Conservation (phyloP, 352 stramenopile genomes). For the Pythium sp. region DNA sequence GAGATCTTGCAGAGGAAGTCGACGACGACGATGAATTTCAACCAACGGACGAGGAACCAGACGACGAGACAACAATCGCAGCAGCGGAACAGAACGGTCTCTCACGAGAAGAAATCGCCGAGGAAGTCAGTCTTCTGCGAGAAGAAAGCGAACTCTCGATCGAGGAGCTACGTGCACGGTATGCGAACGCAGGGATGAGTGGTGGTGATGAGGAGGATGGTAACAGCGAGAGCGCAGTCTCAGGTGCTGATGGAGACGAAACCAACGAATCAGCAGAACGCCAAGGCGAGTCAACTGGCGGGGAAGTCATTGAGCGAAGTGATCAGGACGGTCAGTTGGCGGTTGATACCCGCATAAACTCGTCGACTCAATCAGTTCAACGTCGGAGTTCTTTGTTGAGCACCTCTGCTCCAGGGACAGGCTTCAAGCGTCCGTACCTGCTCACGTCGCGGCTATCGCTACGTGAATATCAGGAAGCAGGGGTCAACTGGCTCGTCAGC, state of each 20-base stretch:
- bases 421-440: slow-evolving; percentile 69
- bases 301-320: neutral
- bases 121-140: slow-evolving; percentile 80
- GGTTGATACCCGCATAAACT: neutral
- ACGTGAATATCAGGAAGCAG: slow-evolving; percentile 76
- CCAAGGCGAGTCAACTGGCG: neutral
- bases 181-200: slow-evolving; percentile 23
- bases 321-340: neutral
- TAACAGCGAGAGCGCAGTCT: neutral
- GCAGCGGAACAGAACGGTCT: slow-evolving; percentile 49
- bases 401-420: neutral
- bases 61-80: slow-evolving; percentile 85
- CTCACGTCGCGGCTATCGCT: slow-evolving; percentile 61
- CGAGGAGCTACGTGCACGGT: slow-evolving; percentile 82
- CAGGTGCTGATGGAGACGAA: neutral
- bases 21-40: slow-evolving; percentile 33
- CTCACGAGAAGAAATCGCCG: slow-evolving; percentile 29
- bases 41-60: slow-evolving; percentile 23
- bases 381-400: neutral
- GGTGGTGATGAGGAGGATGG: slow-evolving; percentile 1
- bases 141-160: slow-evolving; percentile 85
- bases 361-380: neutral
- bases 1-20: neutral
- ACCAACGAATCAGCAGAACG: neutral
- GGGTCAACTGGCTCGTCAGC: slow-evolving; percentile 98